Conservation (phyloP, 1,139 yeast genomes). For the Groenewaldozyma auringiensis region DNA sequence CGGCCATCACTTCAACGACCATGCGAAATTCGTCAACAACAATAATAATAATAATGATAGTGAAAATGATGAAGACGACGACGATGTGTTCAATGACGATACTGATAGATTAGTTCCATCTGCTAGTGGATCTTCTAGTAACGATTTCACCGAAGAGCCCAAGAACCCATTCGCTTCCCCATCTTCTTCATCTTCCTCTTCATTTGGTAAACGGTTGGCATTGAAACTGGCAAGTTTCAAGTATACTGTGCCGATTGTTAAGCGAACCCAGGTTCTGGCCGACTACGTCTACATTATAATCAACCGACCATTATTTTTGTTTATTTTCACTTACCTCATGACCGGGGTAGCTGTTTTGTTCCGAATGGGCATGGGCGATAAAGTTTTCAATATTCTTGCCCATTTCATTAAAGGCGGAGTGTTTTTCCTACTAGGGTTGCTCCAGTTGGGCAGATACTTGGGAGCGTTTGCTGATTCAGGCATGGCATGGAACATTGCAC, state of each 20-base stretch:
- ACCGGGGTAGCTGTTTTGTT: slow-evolving; percentile 74
- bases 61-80: slow-evolving; percentile 3
- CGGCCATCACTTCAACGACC: slow-evolving; percentile 5
- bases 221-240: slow-evolving; percentile 13
- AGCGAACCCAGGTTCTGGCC: slow-evolving; percentile 34
- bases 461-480: slow-evolving; percentile 73
- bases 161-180: not conserved
- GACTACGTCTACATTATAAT: slow-evolving; percentile 42
- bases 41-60: slow-evolving; percentile 9
- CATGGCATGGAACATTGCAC: slow-evolving; percentile 82
- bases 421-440: slow-evolving; percentile 64
- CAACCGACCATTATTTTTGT: slow-evolving; percentile 60
- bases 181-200: not conserved
- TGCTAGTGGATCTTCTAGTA: not conserved
- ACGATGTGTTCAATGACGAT: not conserved
- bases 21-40: too few relatives aligned
- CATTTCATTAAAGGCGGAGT: slow-evolving; percentile 96
- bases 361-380: slow-evolving; percentile 55
- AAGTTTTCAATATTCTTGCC: slow-evolving; percentile 76
- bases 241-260: slow-evolving; percentile 30
- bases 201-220: too few relatives aligned
- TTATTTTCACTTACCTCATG: slow-evolving; percentile 51
- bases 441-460: slow-evolving; percentile 74
- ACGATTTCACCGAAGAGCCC: not conserved
- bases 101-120: not conserved